Base-by-base conservation (phyloP, 768 basidiomycete species). In the Xerocomellus chrysenteron region DNA sequence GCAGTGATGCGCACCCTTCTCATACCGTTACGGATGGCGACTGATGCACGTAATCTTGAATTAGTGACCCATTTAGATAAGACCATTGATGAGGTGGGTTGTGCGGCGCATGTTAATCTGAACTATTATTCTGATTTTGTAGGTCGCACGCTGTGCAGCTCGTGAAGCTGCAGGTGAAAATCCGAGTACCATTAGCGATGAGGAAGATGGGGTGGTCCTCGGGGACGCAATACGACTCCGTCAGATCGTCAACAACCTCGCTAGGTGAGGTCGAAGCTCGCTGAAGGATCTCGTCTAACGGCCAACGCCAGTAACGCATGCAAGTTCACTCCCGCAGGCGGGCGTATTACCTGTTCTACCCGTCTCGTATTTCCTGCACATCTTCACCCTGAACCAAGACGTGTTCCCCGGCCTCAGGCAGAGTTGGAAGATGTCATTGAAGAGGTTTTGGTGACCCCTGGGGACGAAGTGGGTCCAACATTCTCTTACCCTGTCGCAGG, bases 221-320 rank as follows among this genome's bases (percentile, higher is more conserved):
- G 92, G 92, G 26, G 91, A 95, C 67, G 91, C 93, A 65, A 86
- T 87, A 45, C 82, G 92, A 14, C 68, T 93, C 49, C 80, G 90
- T 63, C 90, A 92, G 71, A 84, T 92, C 50, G 80, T 88, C 69
- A 92, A 88, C 47, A 94, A 94, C 69, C 83, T 95, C 45, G 86
- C 90, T 6, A 90, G 88, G 90, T 67, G 54, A 55, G 68, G 43
- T 21, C 37, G 52, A 17, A 28, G 5, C 48, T 11, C 5, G 44
- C 14, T n/a, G 17, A 26, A 21, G 12, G 32, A 28, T 36, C 26
- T 43, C 30, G 30, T 35, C 52, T 61, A 10, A 58, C n/a, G 13
- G 35, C 26, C 13, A 43, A 28, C 14, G 44, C 52, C 45, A 86
- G 87, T 61, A 91, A 91, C 61, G 89, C 88, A 6, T 88, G 87